phyloP scores from a whole-genome alignment of 2,329 filamentous ascomycete genomes.

The Fusarium anguioides region DNA sequence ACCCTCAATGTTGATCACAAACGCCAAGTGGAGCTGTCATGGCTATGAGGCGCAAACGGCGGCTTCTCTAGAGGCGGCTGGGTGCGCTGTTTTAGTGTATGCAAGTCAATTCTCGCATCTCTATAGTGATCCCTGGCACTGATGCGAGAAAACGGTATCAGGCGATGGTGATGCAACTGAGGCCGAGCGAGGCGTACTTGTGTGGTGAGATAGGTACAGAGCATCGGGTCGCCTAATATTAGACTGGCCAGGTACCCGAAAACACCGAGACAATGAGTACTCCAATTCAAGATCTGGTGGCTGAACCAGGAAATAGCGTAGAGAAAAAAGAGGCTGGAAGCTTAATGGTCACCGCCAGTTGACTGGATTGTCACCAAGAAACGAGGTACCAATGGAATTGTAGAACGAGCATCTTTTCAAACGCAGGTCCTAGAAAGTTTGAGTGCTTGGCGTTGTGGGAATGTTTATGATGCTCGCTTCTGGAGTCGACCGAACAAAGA shows the following conservation, averaged over 20 bases:
- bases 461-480: constrained; percentile 3
- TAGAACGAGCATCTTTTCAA: constrained; percentile 4
- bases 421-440: constrained; percentile 6
- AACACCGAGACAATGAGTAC: background rate
- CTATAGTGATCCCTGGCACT: constrained; percentile 16
- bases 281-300: background rate
- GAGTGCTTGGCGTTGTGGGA: background rate
- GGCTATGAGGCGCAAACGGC: constrained; percentile 43
- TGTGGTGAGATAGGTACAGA: no score
- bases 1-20: constrained; percentile 36
- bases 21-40: constrained; percentile 45
- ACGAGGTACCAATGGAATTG: constrained; percentile 16
- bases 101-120: constrained; percentile 24
- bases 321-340: constrained; percentile 34
- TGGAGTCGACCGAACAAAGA: background rate
- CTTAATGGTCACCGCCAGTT: constrained; percentile 21
- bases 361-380: constrained; percentile 25
- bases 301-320: constrained; percentile 13
- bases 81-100: constrained; percentile 33
- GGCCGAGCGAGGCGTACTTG: no score
- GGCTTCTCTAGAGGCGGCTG: constrained; percentile 39
- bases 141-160: constrained; percentile 24
- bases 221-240: background rate
- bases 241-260: constrained; percentile 1
- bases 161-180: constrained; percentile 10